A percentile compares a stretch with the other conserved stretches of the same genome.
These are phyloP conservation scores for Calonectria honghensis DNA, from an alignment of 2,329 filamentous ascomycete species.

Conservation along the genomic window DNA sequence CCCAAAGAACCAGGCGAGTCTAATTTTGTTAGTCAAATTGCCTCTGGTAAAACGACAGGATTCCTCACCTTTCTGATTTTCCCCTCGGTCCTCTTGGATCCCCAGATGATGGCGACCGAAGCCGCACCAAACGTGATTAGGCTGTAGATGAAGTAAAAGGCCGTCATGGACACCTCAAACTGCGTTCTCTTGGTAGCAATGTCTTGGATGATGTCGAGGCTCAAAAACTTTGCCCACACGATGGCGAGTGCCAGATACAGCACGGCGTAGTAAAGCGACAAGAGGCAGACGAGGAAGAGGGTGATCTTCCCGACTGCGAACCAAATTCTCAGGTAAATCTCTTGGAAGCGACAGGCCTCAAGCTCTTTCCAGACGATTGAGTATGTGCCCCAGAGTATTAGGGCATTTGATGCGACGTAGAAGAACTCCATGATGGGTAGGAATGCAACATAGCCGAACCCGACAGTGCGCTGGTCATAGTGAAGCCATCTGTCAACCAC, in stretches of 20 bases:
- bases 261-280: slow-evolving; percentile 41
- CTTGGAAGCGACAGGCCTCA: slow-evolving; percentile 9
- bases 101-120: slow-evolving; percentile 26
- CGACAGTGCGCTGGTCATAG: slow-evolving; percentile 21
- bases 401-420: slow-evolving; percentile 34
- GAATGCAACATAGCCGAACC: slow-evolving; percentile 42
- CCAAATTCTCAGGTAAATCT: slow-evolving; percentile 19
- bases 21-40: neutral
- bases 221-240: slow-evolving; percentile 40
- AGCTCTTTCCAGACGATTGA: slow-evolving; percentile 36
- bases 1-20: slow-evolving; percentile 14
- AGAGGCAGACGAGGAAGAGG: slow-evolving; percentile 33
- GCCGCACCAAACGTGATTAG: slow-evolving; percentile 32
- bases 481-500: slow-evolving; percentile 41
- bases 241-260: slow-evolving; percentile 36
- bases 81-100: slow-evolving; percentile 34
- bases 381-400: slow-evolving; percentile 42
- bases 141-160: slow-evolving; percentile 38
- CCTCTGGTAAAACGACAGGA: neutral
- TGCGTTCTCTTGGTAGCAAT: slow-evolving; percentile 38
- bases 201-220: slow-evolving; percentile 36
- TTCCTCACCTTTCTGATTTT: slow-evolving; percentile 28
- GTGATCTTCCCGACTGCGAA: slow-evolving; percentile 33
- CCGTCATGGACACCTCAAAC: slow-evolving; percentile 39
- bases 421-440: slow-evolving; percentile 39